A percentile compares a stretch with the other conserved stretches of the same genome.
phyloP scores from a whole-genome alignment of 2,329 filamentous ascomycete species.

The Bipolaris bicolor region DNA sequence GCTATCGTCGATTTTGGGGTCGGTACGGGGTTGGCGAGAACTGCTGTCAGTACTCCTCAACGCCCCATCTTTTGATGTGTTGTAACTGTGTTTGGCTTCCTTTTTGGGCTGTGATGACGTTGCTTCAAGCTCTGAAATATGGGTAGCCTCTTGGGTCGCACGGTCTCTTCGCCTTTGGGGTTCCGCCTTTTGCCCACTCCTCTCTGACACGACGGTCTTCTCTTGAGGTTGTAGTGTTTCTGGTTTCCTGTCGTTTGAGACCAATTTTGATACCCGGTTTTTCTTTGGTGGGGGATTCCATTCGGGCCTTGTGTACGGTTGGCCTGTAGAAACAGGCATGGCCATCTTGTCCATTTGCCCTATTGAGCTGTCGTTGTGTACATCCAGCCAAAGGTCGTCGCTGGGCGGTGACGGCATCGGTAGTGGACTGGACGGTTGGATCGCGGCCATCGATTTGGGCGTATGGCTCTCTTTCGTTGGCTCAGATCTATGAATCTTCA shows the following conservation, averaged over 20 bases:
- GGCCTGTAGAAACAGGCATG: conserved; percentile 37
- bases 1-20: conserved; percentile 29
- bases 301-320: conserved; percentile 33
- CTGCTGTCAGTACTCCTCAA: conserved; percentile 3
- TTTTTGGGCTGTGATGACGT: conserved; percentile 9
- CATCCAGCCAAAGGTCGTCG: conserved; percentile 44
- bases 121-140: conserved; percentile 12
- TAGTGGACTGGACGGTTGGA: conserved; percentile 39
- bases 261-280: conserved; percentile 26
- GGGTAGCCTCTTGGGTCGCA: conserved; percentile 2
- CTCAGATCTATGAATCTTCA: conserved; percentile 26
- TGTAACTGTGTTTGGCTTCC: background rate
- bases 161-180: background rate
- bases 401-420: conserved; percentile 36
- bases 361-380: conserved; percentile 38
- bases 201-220: conserved; percentile 1
- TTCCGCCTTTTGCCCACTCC: conserved; percentile 11
- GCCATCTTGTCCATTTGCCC: conserved; percentile 42
- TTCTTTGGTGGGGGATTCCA: conserved; percentile 31
- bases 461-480: conserved; percentile 32
- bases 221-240: conserved; percentile 11
- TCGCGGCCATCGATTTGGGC: conserved; percentile 24
- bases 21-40: conserved; percentile 13
- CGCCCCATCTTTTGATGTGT: background rate
- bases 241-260: conserved; percentile 16